Base-by-base conservation (phyloP, 805 yeast species). In the Candida suzukii region DNA sequence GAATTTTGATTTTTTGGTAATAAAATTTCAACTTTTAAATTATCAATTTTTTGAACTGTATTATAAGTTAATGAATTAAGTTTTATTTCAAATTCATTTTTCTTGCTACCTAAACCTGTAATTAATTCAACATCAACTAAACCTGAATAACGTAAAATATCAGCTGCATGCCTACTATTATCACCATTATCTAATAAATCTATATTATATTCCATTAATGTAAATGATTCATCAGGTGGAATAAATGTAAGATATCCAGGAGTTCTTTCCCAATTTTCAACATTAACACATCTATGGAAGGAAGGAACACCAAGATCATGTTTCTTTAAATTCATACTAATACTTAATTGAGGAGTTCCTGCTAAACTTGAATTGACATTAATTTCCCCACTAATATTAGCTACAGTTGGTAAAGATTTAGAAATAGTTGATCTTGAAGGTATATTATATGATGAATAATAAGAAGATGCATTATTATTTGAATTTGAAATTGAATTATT, bases 141-240 rank as follows among this genome's bases (percentile, higher is more conserved):
- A 0, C 85, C 85, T n/a, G 68, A 53, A 54, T 67, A 57, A 11
- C 33, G 33, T 33, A 35, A 16, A 3, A 41, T 20, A 38, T 43
- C 48, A 40, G 53, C 54, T 48, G 62, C 49, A 16, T 49, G 40
- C 24, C 50, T 51, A 7, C 35, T 39, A 20, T 49, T 33, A 40
- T 27, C 34, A 48, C 42, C 48, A 35, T 46, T 46, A 24, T 62
- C 61, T 16, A 59, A 47, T 16, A 82, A 52, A 47, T 83, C 84
- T 25, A 84, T 58, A 6, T 73, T 67, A 59, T 90, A 90, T 10
- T 74, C 60, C 71, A 81, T 73, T 19, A 90, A 56, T 3, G 70
- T 66, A 32, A 78, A 76, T 44, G 66, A 71, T 7, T 95, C 97
- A 60, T 91, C 96, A 0, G 98, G 95, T 5, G 98, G 99, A 17